Base-by-base conservation (phyloP, 2,329 filamentous ascomycete species). In the Pezicula carpinea region DNA sequence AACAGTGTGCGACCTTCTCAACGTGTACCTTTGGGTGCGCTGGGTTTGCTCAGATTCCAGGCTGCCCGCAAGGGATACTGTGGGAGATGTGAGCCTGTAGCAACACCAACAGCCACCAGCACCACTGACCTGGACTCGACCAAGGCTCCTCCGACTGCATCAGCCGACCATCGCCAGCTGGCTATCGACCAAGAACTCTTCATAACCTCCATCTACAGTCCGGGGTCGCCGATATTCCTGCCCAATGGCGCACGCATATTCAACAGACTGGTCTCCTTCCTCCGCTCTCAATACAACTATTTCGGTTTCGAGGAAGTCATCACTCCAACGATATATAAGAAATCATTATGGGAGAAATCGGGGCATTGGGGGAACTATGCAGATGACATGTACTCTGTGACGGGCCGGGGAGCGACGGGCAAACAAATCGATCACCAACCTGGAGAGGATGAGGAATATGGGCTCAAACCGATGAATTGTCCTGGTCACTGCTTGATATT, bases 401-500 rank as follows among this genome's bases (percentile, higher is more conserved):
- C 72, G 10, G 79, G 80, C 11, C 53, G 60, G 26, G 59, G 59
- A 14, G 58, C 60, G 6, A 49, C 47, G 3, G 57, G 55, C 8
- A 53, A 59, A 35, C 58, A 49, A 39, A 60, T 69, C 29, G 67
- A 67, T 5, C 65, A 64, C 2, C 73, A 79, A 50, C 53, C 65
- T 6, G 74, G 72, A 17, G 79, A 83, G 52, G 76, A 80, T 51
- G 82, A 84, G 53, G 85, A 87, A 52, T 95, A 88, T 66, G 88
- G 87, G 15, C 70, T 95, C 56, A 95, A 95, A 66, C 89, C 89
- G 13, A 95, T 95, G 89, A 95, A 95, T 63, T 95, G 89, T 63
- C 89, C 89, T 0, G 89, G 89, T 3, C 89, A 95, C 66, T 95
- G 89, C 63, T 72, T 95, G 53, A 79, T 95, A 52, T 95, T 95